Conservation (phyloP, 371 early-diverging fungal species). For the Mortierella sp. region DNA sequence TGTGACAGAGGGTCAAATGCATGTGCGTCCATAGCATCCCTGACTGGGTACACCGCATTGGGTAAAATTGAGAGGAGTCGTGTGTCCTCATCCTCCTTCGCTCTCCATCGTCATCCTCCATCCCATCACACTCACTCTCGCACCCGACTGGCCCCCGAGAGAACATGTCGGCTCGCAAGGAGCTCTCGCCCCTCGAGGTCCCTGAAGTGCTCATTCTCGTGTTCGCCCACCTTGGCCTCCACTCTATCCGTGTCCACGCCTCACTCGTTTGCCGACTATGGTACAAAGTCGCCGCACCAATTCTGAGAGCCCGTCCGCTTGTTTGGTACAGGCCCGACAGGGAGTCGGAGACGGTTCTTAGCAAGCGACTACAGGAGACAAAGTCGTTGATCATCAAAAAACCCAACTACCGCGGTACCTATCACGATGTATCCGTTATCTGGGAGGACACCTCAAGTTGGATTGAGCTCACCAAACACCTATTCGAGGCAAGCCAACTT, state of each 20-base stretch:
- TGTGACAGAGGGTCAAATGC: too few species aligned
- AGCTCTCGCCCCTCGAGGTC: background rate
- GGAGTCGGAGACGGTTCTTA: background rate
- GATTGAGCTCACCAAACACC: too few species aligned
- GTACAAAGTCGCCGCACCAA: background rate
- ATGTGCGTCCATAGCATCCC: too few species aligned
- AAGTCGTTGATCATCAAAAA: background rate
- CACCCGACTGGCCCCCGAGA: too few species aligned
- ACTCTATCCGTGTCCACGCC: background rate
- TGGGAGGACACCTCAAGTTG: too few species aligned
- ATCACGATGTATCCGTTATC: too few species aligned
- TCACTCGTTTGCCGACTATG: constrained; percentile 3
- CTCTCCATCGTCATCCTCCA: too few species aligned
- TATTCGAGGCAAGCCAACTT: too few species aligned
- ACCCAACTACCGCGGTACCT: background rate
- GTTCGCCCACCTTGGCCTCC: background rate
- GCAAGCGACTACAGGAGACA: background rate
- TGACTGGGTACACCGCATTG: too few species aligned
- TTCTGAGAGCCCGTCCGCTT: background rate
- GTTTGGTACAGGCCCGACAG: background rate
- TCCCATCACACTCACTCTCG: too few species aligned
- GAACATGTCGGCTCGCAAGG: background rate
- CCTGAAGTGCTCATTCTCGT: constrained; percentile 3
- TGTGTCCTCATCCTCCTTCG: too few species aligned
- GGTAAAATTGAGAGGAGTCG: too few species aligned